Base-by-base conservation (phyloP, 2,329 filamentous ascomycete species). In the Falciphora oryzae region DNA sequence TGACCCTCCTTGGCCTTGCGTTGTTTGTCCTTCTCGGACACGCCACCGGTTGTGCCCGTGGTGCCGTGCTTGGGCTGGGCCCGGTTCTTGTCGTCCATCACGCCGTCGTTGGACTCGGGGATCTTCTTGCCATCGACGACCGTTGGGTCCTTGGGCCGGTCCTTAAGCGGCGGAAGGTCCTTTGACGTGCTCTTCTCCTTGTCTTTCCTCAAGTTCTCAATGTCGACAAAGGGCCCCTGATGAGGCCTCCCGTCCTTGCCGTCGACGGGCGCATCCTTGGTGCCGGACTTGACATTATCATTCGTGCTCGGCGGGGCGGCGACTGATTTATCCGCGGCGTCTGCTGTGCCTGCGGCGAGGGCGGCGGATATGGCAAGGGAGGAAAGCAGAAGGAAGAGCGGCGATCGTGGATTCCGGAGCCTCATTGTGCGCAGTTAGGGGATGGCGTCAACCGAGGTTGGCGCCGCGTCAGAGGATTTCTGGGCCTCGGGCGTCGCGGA, bases 231-330 rank as follows among this genome's bases (percentile, higher is more conserved):
- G 7, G 95, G 95, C 1, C 95, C 95, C 27, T 89, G 86, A 74
- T 97, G 94, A 60, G 95, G 95, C 78, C 93, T 95, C 61, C 95
- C 95, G 78, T 98, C 95, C 71, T 90, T 89, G 59, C 93, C 93
- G 74, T 98, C 95, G 27, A 97, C 89, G 0, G 94, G 94, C 65
- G 91, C 92, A 79, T 95, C 89, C 75, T 93, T 93, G 65, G 79
- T 82, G 38, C 81, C 80, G 13, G 73, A 72, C 63, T 77, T 77
- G 57, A 66, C 67, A 67, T 77, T 78, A 31, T 71, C 68, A 58
- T 68, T 65, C 13, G 70, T 66, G 59, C 62, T 31, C 3, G 67
- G 64, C 35, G 69, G 61, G 63, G 72, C 22, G 44, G 22, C 44
- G 18, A 53, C 2, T 22, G 73, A 16, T 27, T 59, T 29, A 4